Conservation (phyloP, 1,284 basidiomycete genomes). For the Sphagnurus paluster region DNA sequence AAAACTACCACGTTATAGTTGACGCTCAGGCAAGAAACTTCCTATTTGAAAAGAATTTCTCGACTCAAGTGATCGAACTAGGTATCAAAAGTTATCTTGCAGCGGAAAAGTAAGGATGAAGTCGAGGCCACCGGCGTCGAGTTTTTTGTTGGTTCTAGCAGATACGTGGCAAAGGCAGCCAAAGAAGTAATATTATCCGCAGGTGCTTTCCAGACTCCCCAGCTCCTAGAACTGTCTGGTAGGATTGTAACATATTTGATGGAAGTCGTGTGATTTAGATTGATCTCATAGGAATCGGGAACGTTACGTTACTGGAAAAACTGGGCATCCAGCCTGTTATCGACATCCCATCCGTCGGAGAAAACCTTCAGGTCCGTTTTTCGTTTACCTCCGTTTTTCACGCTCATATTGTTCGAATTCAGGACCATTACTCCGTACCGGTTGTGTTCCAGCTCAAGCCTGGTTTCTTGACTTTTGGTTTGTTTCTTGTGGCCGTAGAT, state of each 20-base stretch:
- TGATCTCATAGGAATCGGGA: no score
- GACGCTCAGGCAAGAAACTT: neutral
- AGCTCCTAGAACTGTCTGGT: neutral
- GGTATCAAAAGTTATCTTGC: neutral
- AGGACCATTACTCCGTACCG: neutral
- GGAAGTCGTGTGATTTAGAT: neutral
- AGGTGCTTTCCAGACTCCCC: neutral
- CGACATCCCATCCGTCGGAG: slow-evolving; percentile 5
- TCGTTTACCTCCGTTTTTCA: neutral
- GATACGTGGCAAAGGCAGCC: neutral
- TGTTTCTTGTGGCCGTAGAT: no score
- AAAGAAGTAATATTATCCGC: slow-evolving; percentile 2
- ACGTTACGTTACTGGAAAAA: no score
- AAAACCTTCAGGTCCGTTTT: slow-evolving; percentile 1
- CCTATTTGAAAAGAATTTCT: no score
- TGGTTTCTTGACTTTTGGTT: neutral
- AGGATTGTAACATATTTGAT: neutral
- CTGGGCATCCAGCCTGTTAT: neutral
- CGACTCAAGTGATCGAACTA: neutral
- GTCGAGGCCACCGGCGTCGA: neutral
- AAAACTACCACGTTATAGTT: neutral
- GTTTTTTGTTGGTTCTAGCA: neutral
- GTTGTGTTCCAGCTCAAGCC: neutral
- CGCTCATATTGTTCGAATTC: neutral
- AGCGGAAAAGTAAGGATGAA: neutral